Conservation (phyloP, 768 basidiomycete species). For the Mycena galericulata region DNA sequence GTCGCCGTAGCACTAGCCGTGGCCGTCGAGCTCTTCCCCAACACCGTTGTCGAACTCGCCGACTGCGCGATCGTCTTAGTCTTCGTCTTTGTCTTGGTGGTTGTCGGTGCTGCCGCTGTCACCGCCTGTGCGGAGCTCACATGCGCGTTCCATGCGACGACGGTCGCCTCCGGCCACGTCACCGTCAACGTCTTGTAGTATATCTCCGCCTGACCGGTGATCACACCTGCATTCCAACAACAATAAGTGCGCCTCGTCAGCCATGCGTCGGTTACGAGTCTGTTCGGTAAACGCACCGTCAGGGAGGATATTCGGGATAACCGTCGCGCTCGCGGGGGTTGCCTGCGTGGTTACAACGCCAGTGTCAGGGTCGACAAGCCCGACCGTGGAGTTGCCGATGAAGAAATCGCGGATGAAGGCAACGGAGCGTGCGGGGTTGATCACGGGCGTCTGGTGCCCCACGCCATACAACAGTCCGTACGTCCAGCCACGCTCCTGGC, state of each 20-base stretch:
- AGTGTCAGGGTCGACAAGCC: conserved; percentile 45
- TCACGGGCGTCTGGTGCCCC: conserved; percentile 29
- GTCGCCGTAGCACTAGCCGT: not conserved
- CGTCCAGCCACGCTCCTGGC: conserved; percentile 62
- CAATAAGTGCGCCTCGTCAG: no score
- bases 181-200: conserved; percentile 1
- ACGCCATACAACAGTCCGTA: conserved; percentile 26
- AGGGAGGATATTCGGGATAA: not conserved
- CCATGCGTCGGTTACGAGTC: no score
- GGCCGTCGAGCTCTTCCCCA: not conserved
- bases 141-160: conserved; percentile 14
- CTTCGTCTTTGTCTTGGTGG: conserved; percentile 7
- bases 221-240: conserved; percentile 16
- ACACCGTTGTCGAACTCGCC: not conserved
- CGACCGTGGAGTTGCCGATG: conserved; percentile 57
- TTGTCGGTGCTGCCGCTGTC: not conserved
- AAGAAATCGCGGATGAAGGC: conserved; percentile 60
- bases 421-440: conserved; percentile 33
- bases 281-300: no score
- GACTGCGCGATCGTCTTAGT: no score
- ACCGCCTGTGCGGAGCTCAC: not conserved
- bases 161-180: conserved; percentile 13
- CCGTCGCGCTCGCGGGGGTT: not conserved
- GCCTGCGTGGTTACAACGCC: not conserved
- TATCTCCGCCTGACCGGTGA: conserved; percentile 17